Evolutionary conservation across 1,284 basidiomycete genomes (phyloP), one percentile per base, ranked within the genome.

Genomic region (Trametes versicolor): DNA sequence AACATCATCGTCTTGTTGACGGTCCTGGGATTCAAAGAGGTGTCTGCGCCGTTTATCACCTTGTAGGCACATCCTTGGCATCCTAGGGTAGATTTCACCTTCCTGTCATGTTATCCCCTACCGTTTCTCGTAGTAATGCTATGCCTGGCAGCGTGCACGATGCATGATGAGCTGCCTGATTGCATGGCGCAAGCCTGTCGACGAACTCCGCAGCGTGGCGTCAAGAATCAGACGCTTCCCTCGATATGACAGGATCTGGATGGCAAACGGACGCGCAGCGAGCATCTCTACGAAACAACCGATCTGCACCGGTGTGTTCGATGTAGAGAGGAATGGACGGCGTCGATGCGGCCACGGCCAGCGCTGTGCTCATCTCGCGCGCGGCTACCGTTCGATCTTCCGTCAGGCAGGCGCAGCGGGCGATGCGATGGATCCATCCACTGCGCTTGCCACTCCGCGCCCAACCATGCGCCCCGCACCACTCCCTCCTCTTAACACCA

Each of bases 11-110:
- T 52, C 9, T 23, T 9, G 19, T 45, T 12, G 12, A 36, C 50
- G 50, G 47, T 47, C 62, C 51, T 43, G 43, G 58, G 36, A 51
- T 55, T 25, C 52, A 65, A 57, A 59, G 51, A 47, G 57, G 63
- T 50, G 37, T 58, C 43, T 43, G 55, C 41, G 15, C 37, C 7
- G 17, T 52, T 23, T n/a, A n/a, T n/a, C 21, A 29, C 25, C 17
- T 21, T 7, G 52, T 58, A 51, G 56, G 59, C 62, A 54, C 60
- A 55, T 39, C 36, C 50, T 61, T 54, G 62, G 63, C 56, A 52
- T 29, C 52, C 61, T 43, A 54, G 2, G 62, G 62, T 47, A 67
- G 5, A 67, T 58, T 7, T 23, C 23, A 27, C 15, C 12, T 1
- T 48, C 13, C 15, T 45, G 25, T 21, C 15, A 27, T 27, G 27